Base-by-base conservation (phyloP, 345 rosid genomes). In the Ceriops tagal region DNA sequence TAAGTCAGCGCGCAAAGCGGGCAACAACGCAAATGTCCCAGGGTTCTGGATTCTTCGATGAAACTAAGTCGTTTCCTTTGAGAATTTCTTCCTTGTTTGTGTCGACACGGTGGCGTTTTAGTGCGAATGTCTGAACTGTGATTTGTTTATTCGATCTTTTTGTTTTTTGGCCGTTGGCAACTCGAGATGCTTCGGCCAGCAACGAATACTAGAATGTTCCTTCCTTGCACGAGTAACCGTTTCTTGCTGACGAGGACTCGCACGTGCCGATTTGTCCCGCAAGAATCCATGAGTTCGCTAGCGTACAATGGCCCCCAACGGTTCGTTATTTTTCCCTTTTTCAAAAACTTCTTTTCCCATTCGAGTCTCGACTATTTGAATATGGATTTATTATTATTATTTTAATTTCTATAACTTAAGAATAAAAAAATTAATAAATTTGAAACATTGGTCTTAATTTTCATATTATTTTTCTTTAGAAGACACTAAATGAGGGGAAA, bases 21-120 rank as follows among this genome's bases (percentile, higher is more conserved):
- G 28, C 5, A 55, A 21, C 22, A 58, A 55, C 56, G 9, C 53
- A 19, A 5, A 31, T 22, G 15, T 16, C 11, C 6, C 1, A 1
- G 27, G 56, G 61, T 83, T 88, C 89, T 83, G 71, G 95, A 89
- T 77, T 65, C 62, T 89, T 89, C 95, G 3, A 8, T 8, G 1
- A 80, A 71, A 83, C 81, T 83, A 0, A 4, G 77, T 3, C 83
- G 88, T 82, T 35, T 8, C 4, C 10, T 21, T 9, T 20, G 28
- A 4, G 24, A 53, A 32, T 20, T 15, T 19, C 6, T 46, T 24
- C 0, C n/a, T 13, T 8, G 52, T 61, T 49, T 46, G 20, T 20
- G 15, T 68, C 30, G 15, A 20, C 51, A 60, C 19, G 31, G 62
- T 32, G 24, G 21, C 43, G 51, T 49, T 43, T 3, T 13, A 11